Evolutionary conservation across 768 basidiomycete species (phyloP).

Genomic region (Phanerodontia chrysosporium): DNA sequence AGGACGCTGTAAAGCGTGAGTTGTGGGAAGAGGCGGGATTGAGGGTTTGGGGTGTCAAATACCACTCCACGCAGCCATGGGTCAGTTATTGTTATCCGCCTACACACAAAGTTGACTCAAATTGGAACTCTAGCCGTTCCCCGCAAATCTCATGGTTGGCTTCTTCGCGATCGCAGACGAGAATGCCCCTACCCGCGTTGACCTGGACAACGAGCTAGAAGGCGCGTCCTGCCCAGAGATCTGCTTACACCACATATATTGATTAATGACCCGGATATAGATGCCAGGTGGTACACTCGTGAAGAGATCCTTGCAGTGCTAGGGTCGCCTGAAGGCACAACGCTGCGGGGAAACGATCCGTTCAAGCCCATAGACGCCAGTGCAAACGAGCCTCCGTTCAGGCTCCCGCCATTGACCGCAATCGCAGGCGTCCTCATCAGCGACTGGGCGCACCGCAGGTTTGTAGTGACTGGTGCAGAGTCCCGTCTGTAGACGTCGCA

Average conservation of each 20-base stretch:
- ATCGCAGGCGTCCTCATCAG: slow-evolving; percentile 81
- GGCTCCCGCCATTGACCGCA: slow-evolving; percentile 71
- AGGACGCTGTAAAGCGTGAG: slow-evolving; percentile 90
- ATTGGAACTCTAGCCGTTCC: slow-evolving; percentile 67
- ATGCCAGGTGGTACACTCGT: slow-evolving; percentile 86
- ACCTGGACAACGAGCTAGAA: slow-evolving; percentile 92
- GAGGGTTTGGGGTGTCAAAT: slow-evolving; percentile 77
- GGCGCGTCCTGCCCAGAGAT: slow-evolving; percentile 36
- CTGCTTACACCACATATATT: background rate
- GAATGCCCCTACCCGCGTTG: slow-evolving; percentile 67
- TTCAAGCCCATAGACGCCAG: background rate
- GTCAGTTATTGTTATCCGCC: slow-evolving; percentile 34
- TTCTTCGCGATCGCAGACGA: slow-evolving; percentile 79
- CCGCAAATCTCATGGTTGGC: slow-evolving; percentile 87
- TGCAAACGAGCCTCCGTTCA: slow-evolving; percentile 41
- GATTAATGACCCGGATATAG: slow-evolving; percentile 33
- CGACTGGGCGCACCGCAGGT: slow-evolving; percentile 71
- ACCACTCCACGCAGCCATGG: slow-evolving; percentile 89
- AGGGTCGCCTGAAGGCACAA: slow-evolving; percentile 32
- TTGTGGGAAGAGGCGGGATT: slow-evolving; percentile 96
- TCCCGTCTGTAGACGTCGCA: background rate
- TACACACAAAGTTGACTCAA: background rate
- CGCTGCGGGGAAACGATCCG: background rate
- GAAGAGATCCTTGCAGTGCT: slow-evolving; percentile 67
- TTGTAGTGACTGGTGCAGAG: slow-evolving; percentile 22